These are phyloP conservation scores for Helminthosporium solani DNA, from an alignment of 2,329 filamentous ascomycete genomes.

Conservation along the genomic window DNA sequence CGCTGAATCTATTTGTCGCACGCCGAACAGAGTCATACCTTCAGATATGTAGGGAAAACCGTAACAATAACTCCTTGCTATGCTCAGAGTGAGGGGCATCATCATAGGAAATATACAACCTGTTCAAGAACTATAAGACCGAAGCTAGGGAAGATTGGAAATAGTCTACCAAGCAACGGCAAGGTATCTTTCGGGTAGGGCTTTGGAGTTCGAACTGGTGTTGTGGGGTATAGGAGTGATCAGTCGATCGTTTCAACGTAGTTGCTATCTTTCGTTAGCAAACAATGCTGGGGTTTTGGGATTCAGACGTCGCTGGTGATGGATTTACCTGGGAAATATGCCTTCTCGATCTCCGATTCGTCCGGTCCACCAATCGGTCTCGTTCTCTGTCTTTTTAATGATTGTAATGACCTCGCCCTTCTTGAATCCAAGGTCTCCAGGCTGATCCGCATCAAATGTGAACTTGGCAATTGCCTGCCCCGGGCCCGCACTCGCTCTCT, in stretches of 20 bases:
- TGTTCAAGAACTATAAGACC: background rate
- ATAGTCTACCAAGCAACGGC: background rate
- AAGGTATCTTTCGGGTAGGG: background rate
- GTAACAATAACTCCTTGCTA: slow-evolving; percentile 11
- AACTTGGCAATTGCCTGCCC: slow-evolving; percentile 90
- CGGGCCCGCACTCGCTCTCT: slow-evolving; percentile 49
- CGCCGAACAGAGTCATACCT: background rate
- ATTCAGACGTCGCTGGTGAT: too few relatives aligned
- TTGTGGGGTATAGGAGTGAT: background rate
- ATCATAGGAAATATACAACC: background rate
- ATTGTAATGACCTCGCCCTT: slow-evolving; percentile 97
- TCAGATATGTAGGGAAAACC: too few relatives aligned
- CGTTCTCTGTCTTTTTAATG: slow-evolving; percentile 88
- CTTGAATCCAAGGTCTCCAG: slow-evolving; percentile 91
- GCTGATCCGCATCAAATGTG: slow-evolving; percentile 91
- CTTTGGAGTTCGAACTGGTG: background rate
- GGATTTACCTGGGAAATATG: slow-evolving; percentile 78
- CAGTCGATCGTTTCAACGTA: slow-evolving; percentile 41
- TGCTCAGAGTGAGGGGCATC: slow-evolving; percentile 1
- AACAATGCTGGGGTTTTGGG: background rate
- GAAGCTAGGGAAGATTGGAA: background rate
- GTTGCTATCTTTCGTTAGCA: slow-evolving; percentile 30
- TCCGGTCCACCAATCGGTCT: slow-evolving; percentile 97
- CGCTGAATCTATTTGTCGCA: background rate
- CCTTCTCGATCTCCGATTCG: slow-evolving; percentile 81